Base-by-base conservation (phyloP, 2,329 filamentous ascomycete species). In the Metarhizium brunneum region DNA sequence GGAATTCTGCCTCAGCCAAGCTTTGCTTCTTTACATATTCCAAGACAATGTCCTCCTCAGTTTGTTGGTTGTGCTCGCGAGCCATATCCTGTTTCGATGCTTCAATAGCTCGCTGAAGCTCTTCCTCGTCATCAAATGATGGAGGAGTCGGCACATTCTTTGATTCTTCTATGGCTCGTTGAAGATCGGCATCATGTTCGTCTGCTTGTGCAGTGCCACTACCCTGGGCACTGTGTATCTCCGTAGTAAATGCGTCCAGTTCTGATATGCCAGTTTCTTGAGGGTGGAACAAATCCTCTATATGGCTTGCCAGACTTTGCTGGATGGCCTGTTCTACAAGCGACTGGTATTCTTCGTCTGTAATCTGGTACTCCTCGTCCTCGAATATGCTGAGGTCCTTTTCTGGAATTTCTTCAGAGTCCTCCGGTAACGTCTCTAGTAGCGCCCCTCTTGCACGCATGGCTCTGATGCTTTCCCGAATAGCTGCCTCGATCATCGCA, bases 11-110 rank as follows among this genome's bases (percentile, higher is more conserved):
- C 69, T 92, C 88, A 0, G 81, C 77, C 47, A 90, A 66, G 67
- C 86, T 90, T 72, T 91, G 86, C 73, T 84, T 87, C 76, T 86
- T 88, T 45, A 90, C 79, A 68, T 89, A 90, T 63, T 90, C 86
- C 66, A 92, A 68, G 8, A 91, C 81, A 56, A 87, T 83, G 55
- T 90, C 82, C 65, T 92, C 87, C 64, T 91, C 87, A 0, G 77
- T 81, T 64, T 70, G 76, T 54, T 72, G 67, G 42, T 66, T 70
- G 50, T 69, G 67, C 40, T 74, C 69, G 4, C 73, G 70, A 47
- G 71, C 69, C 60, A 76, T 62, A 54, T 78, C 69, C 38, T 75
- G 68, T 53, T 69, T 68, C 29, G 80, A 76, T 13, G 70, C 73
- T 7, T 70, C 68, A 40, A 83, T 69, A 1, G 74, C 79, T 10